Evolutionary conservation across 148 eudicot genomes (phyloP).

Genomic region (Camellia japonica): DNA sequence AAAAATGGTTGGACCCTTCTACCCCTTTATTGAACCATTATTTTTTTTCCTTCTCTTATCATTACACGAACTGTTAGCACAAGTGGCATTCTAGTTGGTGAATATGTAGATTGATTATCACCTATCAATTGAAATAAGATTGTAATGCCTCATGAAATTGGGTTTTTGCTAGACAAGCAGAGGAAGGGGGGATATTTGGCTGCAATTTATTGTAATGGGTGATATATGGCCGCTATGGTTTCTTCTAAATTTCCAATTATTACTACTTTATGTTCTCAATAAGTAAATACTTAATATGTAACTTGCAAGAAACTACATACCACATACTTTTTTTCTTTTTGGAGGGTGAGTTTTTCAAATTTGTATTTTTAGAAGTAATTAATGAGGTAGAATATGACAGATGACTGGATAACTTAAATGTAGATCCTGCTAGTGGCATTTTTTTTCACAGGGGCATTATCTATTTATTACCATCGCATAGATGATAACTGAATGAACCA

Average conservation of each 20-base stretch:
- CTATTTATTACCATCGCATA: background rate
- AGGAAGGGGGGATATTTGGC: no score
- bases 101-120: no score
- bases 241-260: background rate
- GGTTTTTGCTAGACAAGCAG: no score
- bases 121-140: no score
- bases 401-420: no score
- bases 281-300: background rate
- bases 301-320: background rate
- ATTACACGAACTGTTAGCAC: no score
- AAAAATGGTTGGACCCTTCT: no score
- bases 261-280: background rate
- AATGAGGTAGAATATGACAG: conserved; percentile 8
- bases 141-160: no score
- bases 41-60: no score
- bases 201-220: background rate
- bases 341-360: background rate
- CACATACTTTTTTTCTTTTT: background rate
- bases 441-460: background rate
- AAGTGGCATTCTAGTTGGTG: no score
- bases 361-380: background rate
- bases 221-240: background rate
- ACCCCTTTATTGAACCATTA: no score
- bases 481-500: background rate
- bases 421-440: conserved; percentile 6